Evolutionary conservation across 2,329 filamentous ascomycete genomes (phyloP).

Genomic region (Fusarium incarnatum): DNA sequence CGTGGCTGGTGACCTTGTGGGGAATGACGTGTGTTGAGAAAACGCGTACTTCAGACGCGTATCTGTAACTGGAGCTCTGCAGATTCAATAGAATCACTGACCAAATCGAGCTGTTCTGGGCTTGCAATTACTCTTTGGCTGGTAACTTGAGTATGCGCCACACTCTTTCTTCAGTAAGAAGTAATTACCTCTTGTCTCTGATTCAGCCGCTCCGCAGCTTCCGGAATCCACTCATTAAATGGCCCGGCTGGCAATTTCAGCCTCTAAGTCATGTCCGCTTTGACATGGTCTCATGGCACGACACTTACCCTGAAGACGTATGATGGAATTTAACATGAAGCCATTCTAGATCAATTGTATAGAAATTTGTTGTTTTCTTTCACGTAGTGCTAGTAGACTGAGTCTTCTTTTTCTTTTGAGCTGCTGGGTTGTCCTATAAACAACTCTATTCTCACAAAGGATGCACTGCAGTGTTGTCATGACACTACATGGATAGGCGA

Average conservation of each 20-base stretch:
- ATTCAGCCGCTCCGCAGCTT: slow-evolving; percentile 22
- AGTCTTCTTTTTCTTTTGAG: background rate
- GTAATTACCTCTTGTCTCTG: background rate
- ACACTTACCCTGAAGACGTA: slow-evolving; percentile 26
- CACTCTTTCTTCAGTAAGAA: background rate
- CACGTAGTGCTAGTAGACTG: fast-evolving
- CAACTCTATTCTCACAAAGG: fast-evolving
- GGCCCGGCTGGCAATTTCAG: slow-evolving; percentile 25
- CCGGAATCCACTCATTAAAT: slow-evolving; percentile 37
- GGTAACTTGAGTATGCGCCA: slow-evolving; percentile 3
- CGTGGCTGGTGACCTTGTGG: slow-evolving; percentile 35
- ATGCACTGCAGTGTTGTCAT: background rate
- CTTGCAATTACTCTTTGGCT: background rate
- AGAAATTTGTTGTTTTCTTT: background rate
- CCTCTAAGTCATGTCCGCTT: slow-evolving; percentile 21
- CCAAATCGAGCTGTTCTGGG: background rate
- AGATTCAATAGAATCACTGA: background rate
- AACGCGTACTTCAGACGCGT: slow-evolving; percentile 38
- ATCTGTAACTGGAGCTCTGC: background rate
- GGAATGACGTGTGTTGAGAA: slow-evolving; percentile 36
- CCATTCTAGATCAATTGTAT: background rate
- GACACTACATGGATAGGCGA: background rate
- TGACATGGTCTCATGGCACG: slow-evolving; percentile 13
- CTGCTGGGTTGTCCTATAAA: fast-evolving
- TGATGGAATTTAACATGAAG: background rate